Percentiles rank a stretch among this genome's conserved stretches.
Conservation (phyloP, 441 rosid genomes). For the Erodium moschatum region DNA sequence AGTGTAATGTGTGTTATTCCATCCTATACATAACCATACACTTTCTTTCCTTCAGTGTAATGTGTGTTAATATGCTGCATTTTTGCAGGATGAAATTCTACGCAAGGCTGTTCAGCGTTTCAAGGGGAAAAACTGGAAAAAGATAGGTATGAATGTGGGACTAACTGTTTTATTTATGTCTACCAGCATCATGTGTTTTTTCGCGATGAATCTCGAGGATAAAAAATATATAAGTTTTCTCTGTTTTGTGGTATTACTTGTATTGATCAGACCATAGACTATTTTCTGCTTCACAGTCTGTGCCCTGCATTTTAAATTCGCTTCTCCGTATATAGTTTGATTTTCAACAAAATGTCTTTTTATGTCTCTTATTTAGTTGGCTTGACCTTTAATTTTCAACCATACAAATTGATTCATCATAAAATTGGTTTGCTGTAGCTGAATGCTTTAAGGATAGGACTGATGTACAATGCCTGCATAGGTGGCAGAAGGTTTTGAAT, state of each 20-base stretch:
- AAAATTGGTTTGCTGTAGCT: slow-evolving; percentile 43
- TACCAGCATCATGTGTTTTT: not conserved
- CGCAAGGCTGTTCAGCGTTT: slow-evolving; percentile 81
- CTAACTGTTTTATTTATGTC: slow-evolving; percentile 11
- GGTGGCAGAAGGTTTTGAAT: slow-evolving; percentile 99
- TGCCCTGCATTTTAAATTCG: not conserved
- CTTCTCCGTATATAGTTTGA: not conserved
- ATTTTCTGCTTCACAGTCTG: not conserved
- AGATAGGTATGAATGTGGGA: slow-evolving; percentile 51
- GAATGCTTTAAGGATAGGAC: slow-evolving; percentile 98
- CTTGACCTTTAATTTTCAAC: not conserved
- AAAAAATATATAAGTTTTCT: not conserved
- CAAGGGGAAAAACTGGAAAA: slow-evolving; percentile 99
- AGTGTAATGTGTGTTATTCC: not conserved
- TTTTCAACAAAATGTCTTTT: not conserved
- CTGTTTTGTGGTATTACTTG: not conserved
- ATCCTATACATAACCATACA: not conserved
- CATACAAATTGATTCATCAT: slow-evolving; percentile 28
- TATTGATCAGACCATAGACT: not conserved
- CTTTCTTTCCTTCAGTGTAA: not conserved
- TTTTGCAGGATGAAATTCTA: slow-evolving; percentile 77
- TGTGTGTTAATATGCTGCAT: slow-evolving; percentile 3
- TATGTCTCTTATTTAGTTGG: not conserved
- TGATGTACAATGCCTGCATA: slow-evolving; percentile 97
- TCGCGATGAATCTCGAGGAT: not conserved